Base-by-base conservation (phyloP, 306 rosid species). In the Prunus dulcis region DNA sequence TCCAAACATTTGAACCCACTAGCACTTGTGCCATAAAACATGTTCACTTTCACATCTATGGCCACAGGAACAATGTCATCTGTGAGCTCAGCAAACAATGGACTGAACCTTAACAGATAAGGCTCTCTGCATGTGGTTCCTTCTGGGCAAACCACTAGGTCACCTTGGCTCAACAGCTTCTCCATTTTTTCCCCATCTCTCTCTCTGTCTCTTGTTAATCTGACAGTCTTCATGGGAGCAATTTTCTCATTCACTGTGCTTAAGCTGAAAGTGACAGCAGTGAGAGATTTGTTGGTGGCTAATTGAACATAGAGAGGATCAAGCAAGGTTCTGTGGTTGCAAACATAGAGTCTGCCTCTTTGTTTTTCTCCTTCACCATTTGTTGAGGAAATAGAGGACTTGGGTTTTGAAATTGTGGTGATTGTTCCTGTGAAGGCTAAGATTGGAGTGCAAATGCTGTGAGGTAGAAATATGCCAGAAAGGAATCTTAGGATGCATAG, bases 111-210 rank as follows among this genome's bases (percentile, higher is more conserved):
- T 45, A 91, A 79, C 55, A 91, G 65, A 71, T 81, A 91, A 15
- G 95, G 97, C 66, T 91, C 95, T 25, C 97, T 85, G 66, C 97
- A 89, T 0, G 97, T 92, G 18, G 97, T 92, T 22, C 97, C 96
- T 79, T 92, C 97, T 7, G 97, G 91, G 64, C 96, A 92, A 6
- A 92, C 90, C 20, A 85, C 97, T 4, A 92, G 79, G 86, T 82
- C 82, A 2, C 91, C 90, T 45, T 61, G 67, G 34, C 82, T 71
- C 2, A 92, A 18, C 45, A 88, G 15, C 25, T 66, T 85, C 30
- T 76, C 52, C 93, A 92, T 88, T 41, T 67, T 73, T 19, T 56
- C 34, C 18, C 79, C 77, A 80, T 92, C 97, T 73, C 12, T 76
- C 38, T 81, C 83, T 51, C 90, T 76, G 64, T 87, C 82, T 23